Conservation (phyloP, 768 basidiomycete genomes). For the Russula abietina region DNA sequence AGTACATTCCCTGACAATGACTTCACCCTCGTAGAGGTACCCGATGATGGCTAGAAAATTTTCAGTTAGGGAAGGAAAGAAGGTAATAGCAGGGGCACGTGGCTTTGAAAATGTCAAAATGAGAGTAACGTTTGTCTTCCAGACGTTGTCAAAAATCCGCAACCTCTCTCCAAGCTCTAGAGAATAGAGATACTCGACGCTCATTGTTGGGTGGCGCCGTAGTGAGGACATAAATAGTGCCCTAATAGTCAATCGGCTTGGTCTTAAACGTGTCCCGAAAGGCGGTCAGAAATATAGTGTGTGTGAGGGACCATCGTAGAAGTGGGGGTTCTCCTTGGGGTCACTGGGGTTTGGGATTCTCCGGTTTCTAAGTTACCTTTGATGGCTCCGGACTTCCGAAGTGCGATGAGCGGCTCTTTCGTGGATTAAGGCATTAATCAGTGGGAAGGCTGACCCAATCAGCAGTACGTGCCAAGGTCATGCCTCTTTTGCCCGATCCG, state of each 20-base stretch:
- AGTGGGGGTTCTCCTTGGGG: conserved; percentile 14
- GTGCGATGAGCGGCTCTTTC: too few species aligned
- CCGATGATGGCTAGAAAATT: background rate
- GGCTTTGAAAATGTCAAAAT: conserved; percentile 14
- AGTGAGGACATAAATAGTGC: background rate
- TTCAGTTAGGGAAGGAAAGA: background rate
- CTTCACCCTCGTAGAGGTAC: conserved; percentile 1
- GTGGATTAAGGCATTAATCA: too few species aligned
- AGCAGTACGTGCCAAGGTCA: too few species aligned
- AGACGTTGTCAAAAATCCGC: conserved; percentile 3
- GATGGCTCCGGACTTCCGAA: too few species aligned
- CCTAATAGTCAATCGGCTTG: background rate
- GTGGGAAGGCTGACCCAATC: too few species aligned
- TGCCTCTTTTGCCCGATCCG: too few species aligned
- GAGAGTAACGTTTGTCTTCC: background rate
- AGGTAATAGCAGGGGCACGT: background rate
- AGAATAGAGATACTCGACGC: background rate
- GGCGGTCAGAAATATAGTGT: background rate
- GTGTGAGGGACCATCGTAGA: background rate
- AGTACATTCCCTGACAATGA: background rate
- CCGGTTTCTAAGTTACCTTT: too few species aligned
- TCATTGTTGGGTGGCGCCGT: too few species aligned
- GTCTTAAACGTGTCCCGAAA: background rate
- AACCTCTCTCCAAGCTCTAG: background rate
- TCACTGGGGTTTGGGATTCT: too few species aligned